phyloP scores from a whole-genome alignment of 768 basidiomycete species.

The Kwoniella bestiolae region DNA sequence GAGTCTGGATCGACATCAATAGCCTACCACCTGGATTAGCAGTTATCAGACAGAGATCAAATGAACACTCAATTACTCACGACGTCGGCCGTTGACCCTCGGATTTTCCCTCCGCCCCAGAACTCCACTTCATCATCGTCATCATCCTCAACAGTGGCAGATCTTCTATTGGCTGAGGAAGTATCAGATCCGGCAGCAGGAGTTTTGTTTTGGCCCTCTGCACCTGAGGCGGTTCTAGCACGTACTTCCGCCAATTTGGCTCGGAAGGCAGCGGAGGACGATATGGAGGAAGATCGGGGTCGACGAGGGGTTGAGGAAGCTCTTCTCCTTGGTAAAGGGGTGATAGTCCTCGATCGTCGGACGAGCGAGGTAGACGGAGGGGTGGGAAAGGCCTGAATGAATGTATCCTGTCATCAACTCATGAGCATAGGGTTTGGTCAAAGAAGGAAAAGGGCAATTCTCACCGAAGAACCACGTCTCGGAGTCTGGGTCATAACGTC shows the following conservation, averaged over 20 bases:
- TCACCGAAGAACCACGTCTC: background rate
- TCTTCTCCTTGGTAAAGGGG: background rate
- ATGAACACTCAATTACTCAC: background rate
- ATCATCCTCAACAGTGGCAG: background rate
- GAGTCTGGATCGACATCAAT: background rate
- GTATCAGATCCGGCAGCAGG: background rate
- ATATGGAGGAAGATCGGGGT: background rate
- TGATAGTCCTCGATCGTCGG: background rate
- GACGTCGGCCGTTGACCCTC: background rate
- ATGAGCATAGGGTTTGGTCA: too few relatives aligned
- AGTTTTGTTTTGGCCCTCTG: too few relatives aligned
- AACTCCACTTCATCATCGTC: conserved; percentile 6
- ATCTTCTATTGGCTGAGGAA: background rate
- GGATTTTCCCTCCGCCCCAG: background rate
- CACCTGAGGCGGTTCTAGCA: background rate
- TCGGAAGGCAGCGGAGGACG: background rate
- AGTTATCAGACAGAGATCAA: background rate
- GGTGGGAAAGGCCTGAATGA: background rate
- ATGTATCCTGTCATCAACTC: too few relatives aligned
- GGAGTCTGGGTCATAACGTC: conserved; percentile 5
- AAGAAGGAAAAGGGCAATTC: too few relatives aligned
- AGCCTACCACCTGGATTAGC: background rate
- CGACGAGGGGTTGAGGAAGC: background rate
- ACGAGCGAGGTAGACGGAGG: background rate
- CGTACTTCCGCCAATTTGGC: background rate